Evolutionary conservation across 192 early-diverging fungal genomes (phyloP).

Genomic region (Coemansia sp.): DNA sequence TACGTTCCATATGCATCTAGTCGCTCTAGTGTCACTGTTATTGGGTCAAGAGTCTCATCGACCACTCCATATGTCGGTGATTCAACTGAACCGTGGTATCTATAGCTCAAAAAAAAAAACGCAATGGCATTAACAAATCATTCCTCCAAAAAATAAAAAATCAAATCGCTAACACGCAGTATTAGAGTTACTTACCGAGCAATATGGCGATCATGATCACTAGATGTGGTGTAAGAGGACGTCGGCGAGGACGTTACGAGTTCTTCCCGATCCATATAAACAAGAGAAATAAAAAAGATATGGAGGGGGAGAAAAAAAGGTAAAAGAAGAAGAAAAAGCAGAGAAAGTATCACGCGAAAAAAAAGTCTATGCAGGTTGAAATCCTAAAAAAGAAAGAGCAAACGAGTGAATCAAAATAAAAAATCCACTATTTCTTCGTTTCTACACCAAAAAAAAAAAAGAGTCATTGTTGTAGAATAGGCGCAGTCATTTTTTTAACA

Average conservation of each 20-base stretch:
- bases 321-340: background rate
- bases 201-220: conserved; percentile 22
- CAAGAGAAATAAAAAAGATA: conserved; percentile 1
- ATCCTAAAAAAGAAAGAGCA: background rate
- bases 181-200: conserved; percentile 21
- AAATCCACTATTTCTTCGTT: background rate
- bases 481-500: background rate
- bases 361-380: background rate
- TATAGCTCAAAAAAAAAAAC: conserved; percentile 19
- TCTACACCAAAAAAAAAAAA: background rate
- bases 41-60: conserved; percentile 19
- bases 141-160: background rate
- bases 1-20: conserved; percentile 46
- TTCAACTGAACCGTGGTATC: conserved; percentile 34
- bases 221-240: conserved; percentile 31
- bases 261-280: conserved; percentile 15
- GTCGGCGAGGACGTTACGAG: conserved; percentile 28
- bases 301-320: background rate
- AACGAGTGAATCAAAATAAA: background rate
- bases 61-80: conserved; percentile 32
- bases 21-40: conserved; percentile 39
- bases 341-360: background rate
- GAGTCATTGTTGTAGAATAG: background rate
- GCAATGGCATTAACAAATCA: background rate
- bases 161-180: background rate